Percentiles rank a stretch among this genome's conserved stretches.
phyloP scores from a whole-genome alignment of 371 early-diverging fungal species.

The Gilbertella persicaria region DNA sequence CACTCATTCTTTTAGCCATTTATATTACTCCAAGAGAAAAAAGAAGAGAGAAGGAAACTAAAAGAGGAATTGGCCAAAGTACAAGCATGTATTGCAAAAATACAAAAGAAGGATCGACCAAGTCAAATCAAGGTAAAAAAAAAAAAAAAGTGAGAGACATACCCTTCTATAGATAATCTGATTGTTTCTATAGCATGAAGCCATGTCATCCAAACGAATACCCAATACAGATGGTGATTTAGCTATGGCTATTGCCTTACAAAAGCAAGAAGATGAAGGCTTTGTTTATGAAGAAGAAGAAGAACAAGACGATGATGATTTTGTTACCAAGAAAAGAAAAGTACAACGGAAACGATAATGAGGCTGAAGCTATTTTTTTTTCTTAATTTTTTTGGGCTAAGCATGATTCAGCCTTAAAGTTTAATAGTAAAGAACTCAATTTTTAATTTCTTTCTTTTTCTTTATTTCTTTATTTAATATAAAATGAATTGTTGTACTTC shows the following conservation, averaged over 20 bases:
- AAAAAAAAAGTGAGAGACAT: neutral
- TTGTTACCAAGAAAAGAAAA: constrained; percentile 11
- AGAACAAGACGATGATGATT: constrained; percentile 14
- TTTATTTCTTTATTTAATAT: neutral
- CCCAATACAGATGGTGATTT: constrained; percentile 17
- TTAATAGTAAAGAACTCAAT: neutral
- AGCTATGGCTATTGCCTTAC: constrained; percentile 27
- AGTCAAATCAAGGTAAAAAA: constrained; percentile 33
- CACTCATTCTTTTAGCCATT: constrained; percentile 19
- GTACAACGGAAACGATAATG: neutral
- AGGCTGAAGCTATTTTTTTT: neutral
- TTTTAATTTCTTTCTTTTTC: constrained; percentile 3
- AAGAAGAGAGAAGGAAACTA: constrained; percentile 52
- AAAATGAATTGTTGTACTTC: constrained; percentile 22
- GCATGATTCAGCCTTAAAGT: neutral
- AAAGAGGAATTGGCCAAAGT: constrained; percentile 41
- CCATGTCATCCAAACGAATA: constrained; percentile 1
- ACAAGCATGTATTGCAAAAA: constrained; percentile 29
- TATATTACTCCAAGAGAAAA: constrained; percentile 56
- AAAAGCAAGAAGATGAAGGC: constrained; percentile 26
- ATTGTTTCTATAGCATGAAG: too few relatives aligned
- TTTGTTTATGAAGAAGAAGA: constrained; percentile 1
- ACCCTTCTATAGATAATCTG: neutral
- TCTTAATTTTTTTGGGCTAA: neutral
- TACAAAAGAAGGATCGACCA: constrained; percentile 26